phyloP scores from a whole-genome alignment of 2,329 filamentous ascomycete species.

The Dothideomycetes sp. region DNA sequence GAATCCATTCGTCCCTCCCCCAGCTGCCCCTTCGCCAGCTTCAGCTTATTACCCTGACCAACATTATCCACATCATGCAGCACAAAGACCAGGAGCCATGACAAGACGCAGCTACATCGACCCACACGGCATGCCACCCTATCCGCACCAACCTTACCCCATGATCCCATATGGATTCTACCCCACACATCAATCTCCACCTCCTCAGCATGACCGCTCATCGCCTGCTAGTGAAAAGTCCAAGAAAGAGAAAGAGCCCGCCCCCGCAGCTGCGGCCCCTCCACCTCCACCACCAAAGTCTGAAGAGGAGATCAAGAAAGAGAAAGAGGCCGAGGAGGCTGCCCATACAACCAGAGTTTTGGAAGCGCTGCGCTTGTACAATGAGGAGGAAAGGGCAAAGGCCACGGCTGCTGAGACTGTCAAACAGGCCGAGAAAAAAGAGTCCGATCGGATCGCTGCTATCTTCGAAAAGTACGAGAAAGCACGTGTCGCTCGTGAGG shows the following conservation, averaged over 20 bases:
- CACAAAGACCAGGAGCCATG: slow-evolving; percentile 1
- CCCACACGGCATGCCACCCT: background rate
- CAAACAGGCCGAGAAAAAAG: slow-evolving; percentile 14
- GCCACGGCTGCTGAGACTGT: slow-evolving; percentile 5
- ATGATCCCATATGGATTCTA: slow-evolving; percentile 6
- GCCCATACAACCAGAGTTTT: slow-evolving; percentile 8
- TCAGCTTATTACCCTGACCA: slow-evolving; percentile 16
- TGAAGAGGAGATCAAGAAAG: slow-evolving; percentile 17
- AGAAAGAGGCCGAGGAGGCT: slow-evolving; percentile 29
- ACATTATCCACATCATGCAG: slow-evolving; percentile 4
- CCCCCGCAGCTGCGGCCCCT: slow-evolving; percentile 18
- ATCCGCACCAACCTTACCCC: slow-evolving; percentile 19
- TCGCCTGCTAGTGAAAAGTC: background rate
- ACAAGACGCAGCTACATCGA: background rate
- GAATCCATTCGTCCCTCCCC: slow-evolving; percentile 30
- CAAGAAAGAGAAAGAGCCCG: slow-evolving; percentile 16
- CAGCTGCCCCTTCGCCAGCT: background rate
- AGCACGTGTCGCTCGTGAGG: slow-evolving; percentile 30
- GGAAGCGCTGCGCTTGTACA: slow-evolving; percentile 1
- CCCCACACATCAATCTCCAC: background rate
- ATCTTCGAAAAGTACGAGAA: slow-evolving; percentile 35
- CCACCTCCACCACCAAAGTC: slow-evolving; percentile 18
- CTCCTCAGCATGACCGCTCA: background rate
- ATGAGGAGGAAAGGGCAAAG: slow-evolving; percentile 13
- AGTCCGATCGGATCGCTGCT: slow-evolving; percentile 20